phyloP scores from a whole-genome alignment of 2,329 filamentous ascomycete genomes.

The Epichloe sp. region DNA sequence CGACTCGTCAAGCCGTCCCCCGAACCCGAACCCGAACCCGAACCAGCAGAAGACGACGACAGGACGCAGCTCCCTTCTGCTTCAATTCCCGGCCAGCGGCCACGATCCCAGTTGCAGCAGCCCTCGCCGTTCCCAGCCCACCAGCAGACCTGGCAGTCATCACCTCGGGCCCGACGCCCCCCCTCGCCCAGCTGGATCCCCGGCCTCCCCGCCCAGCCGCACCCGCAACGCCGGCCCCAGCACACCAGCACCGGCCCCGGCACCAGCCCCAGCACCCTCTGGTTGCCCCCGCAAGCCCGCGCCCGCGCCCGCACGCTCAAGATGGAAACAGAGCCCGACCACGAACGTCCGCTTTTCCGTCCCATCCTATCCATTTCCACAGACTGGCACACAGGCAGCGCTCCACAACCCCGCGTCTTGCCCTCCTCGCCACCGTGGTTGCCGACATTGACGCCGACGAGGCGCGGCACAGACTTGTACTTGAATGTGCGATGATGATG shows the following conservation, averaged over 20 bases:
- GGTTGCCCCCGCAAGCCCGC: slow-evolving; percentile 5
- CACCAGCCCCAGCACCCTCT: slow-evolving; percentile 5
- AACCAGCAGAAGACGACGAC: slow-evolving; percentile 11
- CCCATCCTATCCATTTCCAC: slow-evolving; percentile 15
- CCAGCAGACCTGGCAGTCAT: background rate
- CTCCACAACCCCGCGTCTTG: too few relatives aligned
- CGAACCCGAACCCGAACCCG: slow-evolving; percentile 11
- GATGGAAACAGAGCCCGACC: slow-evolving; percentile 6
- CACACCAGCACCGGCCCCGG: slow-evolving; percentile 1
- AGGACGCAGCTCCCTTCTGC: slow-evolving; percentile 7
- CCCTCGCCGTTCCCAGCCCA: background rate
- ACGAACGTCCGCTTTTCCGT: background rate
- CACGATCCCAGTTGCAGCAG: background rate
- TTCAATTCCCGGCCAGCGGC: background rate
- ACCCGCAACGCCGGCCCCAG: slow-evolving; percentile 5
- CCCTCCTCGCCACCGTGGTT: slow-evolving; percentile 17
- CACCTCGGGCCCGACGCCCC: background rate
- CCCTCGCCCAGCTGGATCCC: slow-evolving; percentile 2
- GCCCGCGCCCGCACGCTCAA: background rate
- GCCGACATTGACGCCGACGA: slow-evolving; percentile 52
- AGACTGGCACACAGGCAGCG: slow-evolving; percentile 2
- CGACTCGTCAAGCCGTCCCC: slow-evolving; percentile 23
- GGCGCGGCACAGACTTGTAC: slow-evolving; percentile 52
- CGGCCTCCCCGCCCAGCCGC: slow-evolving; percentile 5
- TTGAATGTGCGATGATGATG: slow-evolving; percentile 34